These are phyloP conservation scores for Ottelia alismoides DNA, from an alignment of 106 monocot species.

Conservation along the genomic window DNA sequence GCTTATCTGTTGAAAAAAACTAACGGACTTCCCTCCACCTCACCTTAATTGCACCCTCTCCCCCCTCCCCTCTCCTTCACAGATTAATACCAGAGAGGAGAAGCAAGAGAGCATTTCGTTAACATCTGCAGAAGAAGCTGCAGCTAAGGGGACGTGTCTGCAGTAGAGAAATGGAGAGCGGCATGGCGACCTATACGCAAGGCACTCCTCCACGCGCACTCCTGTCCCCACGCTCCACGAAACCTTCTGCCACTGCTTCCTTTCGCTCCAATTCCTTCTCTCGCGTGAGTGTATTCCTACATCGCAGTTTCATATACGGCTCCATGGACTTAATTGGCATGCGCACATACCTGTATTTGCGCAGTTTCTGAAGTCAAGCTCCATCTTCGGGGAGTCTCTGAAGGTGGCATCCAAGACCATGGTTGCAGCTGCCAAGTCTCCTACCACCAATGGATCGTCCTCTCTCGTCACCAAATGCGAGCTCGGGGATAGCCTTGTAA, in stretches of 20 bases:
- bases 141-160: not conserved
- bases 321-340: not conserved
- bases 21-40: no score
- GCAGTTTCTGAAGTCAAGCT: conserved; percentile 39
- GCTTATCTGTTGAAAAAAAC: no score
- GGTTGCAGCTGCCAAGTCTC: not conserved
- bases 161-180: conserved; percentile 62
- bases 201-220: conserved; percentile 20
- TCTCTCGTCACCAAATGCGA: conserved; percentile 61
- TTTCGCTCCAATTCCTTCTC: not conserved
- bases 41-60: no score
- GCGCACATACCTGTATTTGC: not conserved
- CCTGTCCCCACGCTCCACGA: conserved; percentile 9
- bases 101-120: no score
- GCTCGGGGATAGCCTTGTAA: conserved; percentile 63
- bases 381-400: conserved; percentile 59
- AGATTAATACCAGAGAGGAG: no score
- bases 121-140: not conserved
- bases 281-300: not conserved
- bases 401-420: conserved; percentile 10
- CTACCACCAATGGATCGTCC: conserved; percentile 6
- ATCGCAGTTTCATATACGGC: not conserved
- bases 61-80: no score
- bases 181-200: conserved; percentile 58
- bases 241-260: not conserved